phyloP scores from a whole-genome alignment of 2,329 filamentous ascomycete species.

The Aspergillus sp. region DNA sequence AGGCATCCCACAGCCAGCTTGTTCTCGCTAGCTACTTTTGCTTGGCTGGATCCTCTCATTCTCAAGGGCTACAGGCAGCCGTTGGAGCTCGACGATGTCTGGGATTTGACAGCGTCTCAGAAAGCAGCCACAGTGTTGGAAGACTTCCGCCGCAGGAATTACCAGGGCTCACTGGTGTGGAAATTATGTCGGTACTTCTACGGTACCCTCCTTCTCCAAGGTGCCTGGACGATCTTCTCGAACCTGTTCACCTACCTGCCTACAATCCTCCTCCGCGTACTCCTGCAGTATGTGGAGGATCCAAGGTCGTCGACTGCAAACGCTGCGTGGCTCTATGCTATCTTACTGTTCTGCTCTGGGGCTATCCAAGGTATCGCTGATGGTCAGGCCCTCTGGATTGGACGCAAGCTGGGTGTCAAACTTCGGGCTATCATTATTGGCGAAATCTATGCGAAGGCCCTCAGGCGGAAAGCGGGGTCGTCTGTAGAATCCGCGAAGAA shows the following conservation, averaged over 20 bases:
- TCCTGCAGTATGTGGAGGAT: constrained; percentile 90
- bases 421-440: constrained; percentile 93
- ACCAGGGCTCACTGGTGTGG: constrained; percentile 74
- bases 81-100: constrained; percentile 80
- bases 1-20: constrained; percentile 84
- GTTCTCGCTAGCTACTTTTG: constrained; percentile 82
- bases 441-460: constrained; percentile 94
- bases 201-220: constrained; percentile 72
- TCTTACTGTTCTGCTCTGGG: constrained; percentile 81
- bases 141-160: constrained; percentile 82
- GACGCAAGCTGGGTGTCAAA: constrained; percentile 89
- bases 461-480: constrained; percentile 84
- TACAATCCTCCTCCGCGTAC: constrained; percentile 85
- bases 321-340: constrained; percentile 94
- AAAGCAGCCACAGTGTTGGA: constrained; percentile 79
- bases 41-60: constrained; percentile 87
- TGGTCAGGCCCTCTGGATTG: constrained; percentile 87
- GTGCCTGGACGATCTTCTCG: constrained; percentile 73
- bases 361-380: constrained; percentile 78
- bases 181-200: constrained; percentile 87
- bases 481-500: constrained; percentile 73
- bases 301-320: constrained; percentile 74
- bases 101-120: constrained; percentile 86
- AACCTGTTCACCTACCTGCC: constrained; percentile 88
- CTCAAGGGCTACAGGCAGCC: constrained; percentile 85